Percentiles rank a stretch among this genome's conserved stretches.
Evolutionary conservation across 495 filamentous ascomycete genomes (phyloP).

Genomic region (Choiromyces venosus): DNA sequence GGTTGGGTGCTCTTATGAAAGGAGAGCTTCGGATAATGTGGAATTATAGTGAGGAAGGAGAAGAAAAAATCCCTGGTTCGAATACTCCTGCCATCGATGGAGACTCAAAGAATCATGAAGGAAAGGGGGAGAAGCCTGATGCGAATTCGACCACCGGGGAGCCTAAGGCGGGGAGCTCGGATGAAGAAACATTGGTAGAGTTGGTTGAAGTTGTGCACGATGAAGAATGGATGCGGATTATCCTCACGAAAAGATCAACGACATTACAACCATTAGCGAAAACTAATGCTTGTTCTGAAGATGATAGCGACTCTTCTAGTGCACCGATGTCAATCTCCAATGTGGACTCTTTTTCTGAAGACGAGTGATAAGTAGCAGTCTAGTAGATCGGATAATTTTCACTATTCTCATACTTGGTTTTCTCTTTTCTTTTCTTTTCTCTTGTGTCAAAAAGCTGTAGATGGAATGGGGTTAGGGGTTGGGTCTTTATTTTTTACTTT

Average conservation of each 20-base stretch:
- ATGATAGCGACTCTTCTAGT: neutral
- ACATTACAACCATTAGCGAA: neutral
- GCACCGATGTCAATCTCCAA: neutral
- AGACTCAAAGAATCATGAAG: slow-evolving; percentile 19
- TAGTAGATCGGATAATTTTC: neutral
- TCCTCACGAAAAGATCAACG: slow-evolving; percentile 24
- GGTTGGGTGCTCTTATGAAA: slow-evolving; percentile 67
- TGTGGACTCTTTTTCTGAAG: neutral
- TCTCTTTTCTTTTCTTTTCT: neutral
- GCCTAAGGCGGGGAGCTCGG: neutral
- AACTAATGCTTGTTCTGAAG: neutral
- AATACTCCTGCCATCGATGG: neutral
- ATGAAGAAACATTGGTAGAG: slow-evolving; percentile 12
- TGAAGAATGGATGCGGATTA: slow-evolving; percentile 37
- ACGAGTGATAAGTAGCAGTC: neutral
- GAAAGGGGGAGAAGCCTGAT: slow-evolving; percentile 15
- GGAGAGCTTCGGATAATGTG: slow-evolving; percentile 71
- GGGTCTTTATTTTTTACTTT: slow-evolving; percentile 1
- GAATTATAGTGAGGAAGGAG: slow-evolving; percentile 66
- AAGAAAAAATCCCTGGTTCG: neutral
- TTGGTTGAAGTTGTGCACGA: slow-evolving; percentile 22
- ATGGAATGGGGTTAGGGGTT: neutral
- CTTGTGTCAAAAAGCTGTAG: neutral
- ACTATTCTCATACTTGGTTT: neutral
- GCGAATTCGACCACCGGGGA: slow-evolving; percentile 5